Base-by-base conservation (phyloP, 2,329 filamentous ascomycete genomes). In the Coniochaeta hoffmannii region DNA sequence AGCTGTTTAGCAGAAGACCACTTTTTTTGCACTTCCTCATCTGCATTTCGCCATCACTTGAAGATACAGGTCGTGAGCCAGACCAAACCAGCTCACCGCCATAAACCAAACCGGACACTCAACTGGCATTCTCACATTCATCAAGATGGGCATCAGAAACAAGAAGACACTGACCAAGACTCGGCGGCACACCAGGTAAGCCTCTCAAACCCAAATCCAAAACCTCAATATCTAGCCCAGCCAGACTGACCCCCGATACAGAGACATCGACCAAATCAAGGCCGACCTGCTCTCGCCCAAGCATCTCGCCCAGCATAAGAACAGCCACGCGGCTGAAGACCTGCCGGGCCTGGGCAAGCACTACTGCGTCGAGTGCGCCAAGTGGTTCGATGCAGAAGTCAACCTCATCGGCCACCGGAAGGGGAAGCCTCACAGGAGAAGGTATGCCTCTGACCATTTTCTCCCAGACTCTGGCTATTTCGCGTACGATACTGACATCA, bases 321-420 rank as follows among this genome's bases (percentile, higher is more conserved):
- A 85, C 52, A 83, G 85, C 44, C 95, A 96, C 68, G 83, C 87
- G 6, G 74, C 81, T 22, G 93, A 97, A 68, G 94, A 97, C 65
- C 79, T 97, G 34, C 94, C 94, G 3, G 93, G 86, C 0, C 78
- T 97, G 51, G 94, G 94, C 26, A 80, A 84, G 63, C 86, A 86
- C 69, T 97, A 97, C 72, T 99, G 94, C 71, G 78, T 88, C 15
- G 89, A 96, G 72, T 99, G 94, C 71, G 88, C 94, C 60, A 97
- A 96, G 75, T 97, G 90, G 87, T 97, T 95, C 70, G 93, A 97
- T 70, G 88, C 85, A 52, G 88, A 94, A 62, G 71, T 81, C 64
- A 95, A 89, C 63, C 76, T 96, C 56, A 77, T 80, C 34, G 78
- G 82, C 28, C 94, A 99, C 73, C 78, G 79, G 56, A 90, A 88